Evolutionary conservation across 2,329 filamentous ascomycete species (phyloP).

Genomic region (Fusarium redolens): DNA sequence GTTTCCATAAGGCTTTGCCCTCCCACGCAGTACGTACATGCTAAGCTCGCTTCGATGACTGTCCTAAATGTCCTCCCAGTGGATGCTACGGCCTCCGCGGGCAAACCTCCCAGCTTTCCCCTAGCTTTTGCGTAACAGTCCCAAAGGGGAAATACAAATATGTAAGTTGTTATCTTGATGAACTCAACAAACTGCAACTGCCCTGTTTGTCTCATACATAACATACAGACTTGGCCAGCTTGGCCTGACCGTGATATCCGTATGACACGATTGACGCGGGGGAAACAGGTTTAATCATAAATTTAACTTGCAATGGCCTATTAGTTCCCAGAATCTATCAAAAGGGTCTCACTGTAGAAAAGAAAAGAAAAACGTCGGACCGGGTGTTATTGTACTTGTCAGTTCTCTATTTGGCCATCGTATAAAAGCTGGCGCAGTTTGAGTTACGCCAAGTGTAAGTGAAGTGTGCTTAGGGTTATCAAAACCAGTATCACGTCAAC

Average conservation of each 20-base stretch:
- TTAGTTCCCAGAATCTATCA: background rate
- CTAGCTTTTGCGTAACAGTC: constrained; percentile 28
- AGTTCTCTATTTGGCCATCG: background rate
- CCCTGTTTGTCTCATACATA: constrained; percentile 20
- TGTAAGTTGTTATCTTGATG: constrained; percentile 7
- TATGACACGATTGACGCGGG: constrained; percentile 13
- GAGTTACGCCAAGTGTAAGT: constrained; percentile 6
- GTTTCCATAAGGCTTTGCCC: constrained; percentile 8
- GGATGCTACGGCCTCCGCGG: constrained; percentile 17
- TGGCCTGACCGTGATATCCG: constrained; percentile 20
- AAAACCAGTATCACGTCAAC: background rate
- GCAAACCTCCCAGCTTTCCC: constrained; percentile 29
- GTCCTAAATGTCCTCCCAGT: background rate
- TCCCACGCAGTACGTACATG: constrained; percentile 2
- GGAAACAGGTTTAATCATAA: constrained; percentile 2
- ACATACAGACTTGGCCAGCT: constrained; percentile 11
- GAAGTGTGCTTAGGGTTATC: constrained; percentile 3
- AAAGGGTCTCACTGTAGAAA: constrained; percentile 6
- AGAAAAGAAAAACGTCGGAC: background rate
- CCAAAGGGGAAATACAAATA: constrained; percentile 31
- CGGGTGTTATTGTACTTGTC: background rate
- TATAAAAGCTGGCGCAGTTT: constrained; percentile 1
- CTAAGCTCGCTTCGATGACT: background rate
- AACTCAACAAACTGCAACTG: constrained; percentile 39
- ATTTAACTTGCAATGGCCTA: background rate